Percentiles rank a stretch among this genome's conserved stretches.
Conservation (phyloP, 2,329 filamentous ascomycete species). For the Mycosphaerelloides madeirae region DNA sequence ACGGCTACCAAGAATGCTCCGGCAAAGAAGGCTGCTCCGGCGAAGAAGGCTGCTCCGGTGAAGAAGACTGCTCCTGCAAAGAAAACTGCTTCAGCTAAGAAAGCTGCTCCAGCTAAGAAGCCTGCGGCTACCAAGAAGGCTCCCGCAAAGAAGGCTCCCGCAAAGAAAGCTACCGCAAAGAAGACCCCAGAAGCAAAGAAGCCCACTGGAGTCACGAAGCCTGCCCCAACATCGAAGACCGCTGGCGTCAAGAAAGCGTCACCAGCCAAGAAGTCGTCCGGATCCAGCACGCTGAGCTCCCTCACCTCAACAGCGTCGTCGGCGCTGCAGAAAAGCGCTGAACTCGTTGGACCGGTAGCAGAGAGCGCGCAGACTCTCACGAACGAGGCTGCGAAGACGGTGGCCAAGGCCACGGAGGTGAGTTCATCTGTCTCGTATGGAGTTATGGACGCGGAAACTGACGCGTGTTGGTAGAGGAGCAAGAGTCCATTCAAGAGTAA, state of each 20-base stretch:
- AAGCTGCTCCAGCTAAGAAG: neutral
- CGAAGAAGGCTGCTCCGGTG: constrained; percentile 9
- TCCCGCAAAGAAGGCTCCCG: constrained; percentile 5
- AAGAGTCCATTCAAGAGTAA: neutral
- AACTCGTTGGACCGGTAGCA: neutral
- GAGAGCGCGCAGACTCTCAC: neutral
- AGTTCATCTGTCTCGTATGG: neutral
- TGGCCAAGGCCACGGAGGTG: neutral
- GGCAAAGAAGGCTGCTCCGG: constrained; percentile 8
- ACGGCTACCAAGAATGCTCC: constrained; percentile 8
- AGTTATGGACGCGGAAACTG: neutral
- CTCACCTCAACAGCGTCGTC: neutral
- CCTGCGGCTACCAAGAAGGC: constrained; percentile 1
- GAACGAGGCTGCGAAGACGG: constrained; percentile 7
- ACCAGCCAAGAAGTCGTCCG: neutral
- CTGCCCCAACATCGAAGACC: neutral
- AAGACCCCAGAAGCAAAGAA: constrained; percentile 1
- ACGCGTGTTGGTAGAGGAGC: neutral
- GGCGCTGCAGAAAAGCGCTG: neutral
- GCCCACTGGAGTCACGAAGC: neutral
- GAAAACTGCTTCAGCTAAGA: constrained; percentile 6
- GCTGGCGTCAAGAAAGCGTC: neutral
- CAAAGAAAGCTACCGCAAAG: neutral
- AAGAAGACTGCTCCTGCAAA: constrained; percentile 5
- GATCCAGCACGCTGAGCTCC: neutral